Percentiles rank a stretch among this genome's conserved stretches.
These are phyloP conservation scores for Boehmeria nivea DNA, from an alignment of 306 rosid genomes.

Conservation along the genomic window DNA sequence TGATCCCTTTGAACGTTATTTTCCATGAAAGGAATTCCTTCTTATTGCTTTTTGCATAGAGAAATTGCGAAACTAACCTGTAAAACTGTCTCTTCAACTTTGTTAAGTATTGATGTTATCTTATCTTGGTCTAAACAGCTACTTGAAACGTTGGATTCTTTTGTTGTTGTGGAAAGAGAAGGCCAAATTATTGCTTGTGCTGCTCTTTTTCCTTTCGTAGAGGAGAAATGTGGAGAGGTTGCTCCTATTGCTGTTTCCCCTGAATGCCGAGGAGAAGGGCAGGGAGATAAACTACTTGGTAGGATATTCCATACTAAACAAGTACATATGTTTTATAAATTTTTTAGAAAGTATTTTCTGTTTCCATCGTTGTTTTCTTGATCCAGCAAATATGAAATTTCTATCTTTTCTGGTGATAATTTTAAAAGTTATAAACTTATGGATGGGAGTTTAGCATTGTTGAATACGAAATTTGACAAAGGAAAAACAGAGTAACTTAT, in stretches of 20 bases:
- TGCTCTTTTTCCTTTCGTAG: constrained; percentile 71
- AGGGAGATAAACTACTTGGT: constrained; percentile 97
- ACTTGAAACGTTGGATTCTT: constrained; percentile 51
- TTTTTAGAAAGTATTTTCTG: no score
- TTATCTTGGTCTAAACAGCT: constrained; percentile 38
- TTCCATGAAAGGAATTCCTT: background rate
- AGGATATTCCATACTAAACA: constrained; percentile 21
- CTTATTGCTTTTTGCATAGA: background rate
- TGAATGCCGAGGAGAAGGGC: constrained; percentile 93
- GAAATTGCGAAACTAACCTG: background rate
- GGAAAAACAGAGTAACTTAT: no score
- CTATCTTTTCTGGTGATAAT: no score
- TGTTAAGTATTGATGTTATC: background rate
- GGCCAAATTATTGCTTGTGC: constrained; percentile 96
- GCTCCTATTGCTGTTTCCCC: constrained; percentile 95
- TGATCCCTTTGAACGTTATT: constrained; percentile 4
- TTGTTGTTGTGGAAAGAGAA: constrained; percentile 81
- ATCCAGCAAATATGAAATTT: no score
- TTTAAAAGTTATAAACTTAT: no score
- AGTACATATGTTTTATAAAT: background rate
- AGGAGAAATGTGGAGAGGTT: constrained; percentile 86
- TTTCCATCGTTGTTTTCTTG: no score
- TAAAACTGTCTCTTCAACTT: background rate
- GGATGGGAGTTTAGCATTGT: no score
- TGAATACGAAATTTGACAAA: no score